Conservation (phyloP, 108 stramenopile species). For the Asterionellopsis glacialis region DNA sequence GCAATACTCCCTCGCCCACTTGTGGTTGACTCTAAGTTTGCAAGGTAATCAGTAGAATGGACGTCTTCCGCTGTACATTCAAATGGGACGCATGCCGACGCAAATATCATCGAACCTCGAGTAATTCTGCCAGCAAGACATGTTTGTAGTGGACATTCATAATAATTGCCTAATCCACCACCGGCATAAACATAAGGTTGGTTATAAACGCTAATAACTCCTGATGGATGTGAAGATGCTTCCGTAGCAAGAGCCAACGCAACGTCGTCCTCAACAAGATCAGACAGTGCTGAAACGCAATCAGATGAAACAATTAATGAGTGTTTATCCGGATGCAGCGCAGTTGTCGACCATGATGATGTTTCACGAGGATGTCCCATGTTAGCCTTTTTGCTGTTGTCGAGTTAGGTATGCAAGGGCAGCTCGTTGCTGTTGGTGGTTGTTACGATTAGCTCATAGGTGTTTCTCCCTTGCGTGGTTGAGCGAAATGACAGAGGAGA, state of each 20-base stretch:
- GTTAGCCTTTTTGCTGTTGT: too few species aligned
- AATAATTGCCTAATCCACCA: constrained; percentile 47
- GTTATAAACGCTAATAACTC: constrained; percentile 17
- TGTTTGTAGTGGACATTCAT: constrained; percentile 43
- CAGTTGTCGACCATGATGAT: too few species aligned
- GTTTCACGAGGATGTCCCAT: too few species aligned
- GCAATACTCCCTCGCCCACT: constrained; percentile 1
- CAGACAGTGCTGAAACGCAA: too few species aligned
- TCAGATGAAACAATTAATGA: too few species aligned
- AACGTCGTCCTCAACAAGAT: too few species aligned
- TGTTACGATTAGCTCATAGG: too few species aligned
- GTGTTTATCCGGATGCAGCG: too few species aligned
- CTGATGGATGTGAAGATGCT: constrained; percentile 41
- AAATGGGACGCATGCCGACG: constrained; percentile 33
- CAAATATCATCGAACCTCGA: constrained; percentile 46
- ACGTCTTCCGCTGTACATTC: constrained; percentile 41
- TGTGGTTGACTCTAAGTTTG: constrained; percentile 12
- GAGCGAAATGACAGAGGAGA: too few species aligned
- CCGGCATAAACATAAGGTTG: constrained; percentile 54
- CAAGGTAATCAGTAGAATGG: constrained; percentile 27
- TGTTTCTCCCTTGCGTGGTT: too few species aligned
- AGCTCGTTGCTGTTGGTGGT: too few species aligned
- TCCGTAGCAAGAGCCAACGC: constrained; percentile 27
- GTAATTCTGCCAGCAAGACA: constrained; percentile 32
- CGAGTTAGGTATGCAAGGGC: too few species aligned